Evolutionary conservation across 2,329 filamentous ascomycete genomes (phyloP), one percentile per base, ranked within the genome.

Genomic region (Periconia macrospinosa): DNA sequence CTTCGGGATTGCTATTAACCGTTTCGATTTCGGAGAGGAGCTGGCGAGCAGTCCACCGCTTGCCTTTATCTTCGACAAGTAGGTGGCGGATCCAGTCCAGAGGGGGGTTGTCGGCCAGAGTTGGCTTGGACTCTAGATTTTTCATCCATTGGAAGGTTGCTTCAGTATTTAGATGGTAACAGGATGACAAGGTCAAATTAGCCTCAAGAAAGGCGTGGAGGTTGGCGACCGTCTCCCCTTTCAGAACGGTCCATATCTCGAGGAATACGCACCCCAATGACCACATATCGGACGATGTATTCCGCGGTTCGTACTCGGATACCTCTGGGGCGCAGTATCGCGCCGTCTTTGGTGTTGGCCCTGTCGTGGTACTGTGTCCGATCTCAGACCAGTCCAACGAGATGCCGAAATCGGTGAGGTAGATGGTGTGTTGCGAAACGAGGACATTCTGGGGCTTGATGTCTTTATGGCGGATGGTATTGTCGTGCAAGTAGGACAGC

Each of bases 361-460:
- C 50, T 7, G 47, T 45, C 2, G 58, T 58, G 1, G 53, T 63
- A 35, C 54, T 59, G 1, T 45, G 43, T 2, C 44, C 37, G 11
- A 19, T 42, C 15, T 57, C 47, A 11, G 52, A 44, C 23, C 52
- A 59, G 35, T 63, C 60, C 7, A 49, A n/a, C 17, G 52, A 57
- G 11, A 62, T 47, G 17, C 68, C 67, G 47, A 72, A 72, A 49
- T 71, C 69, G 1, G 66, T 63, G 20, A 67, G 44, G 2, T 62
- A 54, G 14, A 66, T 53, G 2, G 51, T 49, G 6, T 52, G 45
- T 7, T 52, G 13, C n/a, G 61, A 35, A n/a, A 70, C 56, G 6
- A 71, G 58, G 23, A 72, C 68, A 41, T 71, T 71, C 10, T 46
- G 45, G 15, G 68, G 69, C 47, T 70, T 71, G 44, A 71, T 68